Evolutionary conservation across 768 basidiomycete genomes (phyloP), one percentile per base, ranked within the genome.

Genomic region (Trametes cinnabarina): DNA sequence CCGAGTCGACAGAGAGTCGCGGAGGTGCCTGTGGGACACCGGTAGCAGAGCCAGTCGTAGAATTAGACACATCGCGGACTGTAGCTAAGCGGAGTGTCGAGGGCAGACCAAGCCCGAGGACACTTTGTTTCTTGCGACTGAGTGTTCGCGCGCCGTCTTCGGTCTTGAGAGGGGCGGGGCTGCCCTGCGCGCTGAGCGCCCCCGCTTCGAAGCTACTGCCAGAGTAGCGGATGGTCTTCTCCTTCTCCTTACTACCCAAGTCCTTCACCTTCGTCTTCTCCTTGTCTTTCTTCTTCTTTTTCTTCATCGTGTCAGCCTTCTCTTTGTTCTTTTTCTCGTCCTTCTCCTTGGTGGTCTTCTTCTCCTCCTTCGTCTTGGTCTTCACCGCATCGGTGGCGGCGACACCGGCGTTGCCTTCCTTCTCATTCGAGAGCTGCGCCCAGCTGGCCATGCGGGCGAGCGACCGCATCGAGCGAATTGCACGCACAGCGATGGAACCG

Each of bases 391-490:
- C 58, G 51, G 68, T 71, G 6, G 65, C 40, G 25, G 67, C 52
- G 30, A 70, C 68, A 11, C 67, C 51, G 3, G 48, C 30, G 55
- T 68, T 62, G 40, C 42, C 64, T 62, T 71, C 70, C 65, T 70
- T 70, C 42, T 77, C 73, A 15, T 71, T 73, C 67, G 73, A 79
- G 54, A 84, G 71, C 65, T 85, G 85, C 22, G 84, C 82, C 87
- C 88, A 88, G 65, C 85, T 86, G 1, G 84, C 81, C 44, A 92
- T 84, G 32, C 84, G 75, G 3, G 90, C 90, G 40, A 92, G 70
- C 2, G 84, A 86, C 25, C 85, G 78, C 63, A 93, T 84, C 14
- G 85, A 87, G 41, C 86, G 78, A 75, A 92, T 92, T 4, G 90
- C 90, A 5, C 90, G 82, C 26, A 92, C 57, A 0, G 90, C 90